Base-by-base conservation (phyloP, 2,329 filamentous ascomycete species). In the Claviceps lovelessii region DNA sequence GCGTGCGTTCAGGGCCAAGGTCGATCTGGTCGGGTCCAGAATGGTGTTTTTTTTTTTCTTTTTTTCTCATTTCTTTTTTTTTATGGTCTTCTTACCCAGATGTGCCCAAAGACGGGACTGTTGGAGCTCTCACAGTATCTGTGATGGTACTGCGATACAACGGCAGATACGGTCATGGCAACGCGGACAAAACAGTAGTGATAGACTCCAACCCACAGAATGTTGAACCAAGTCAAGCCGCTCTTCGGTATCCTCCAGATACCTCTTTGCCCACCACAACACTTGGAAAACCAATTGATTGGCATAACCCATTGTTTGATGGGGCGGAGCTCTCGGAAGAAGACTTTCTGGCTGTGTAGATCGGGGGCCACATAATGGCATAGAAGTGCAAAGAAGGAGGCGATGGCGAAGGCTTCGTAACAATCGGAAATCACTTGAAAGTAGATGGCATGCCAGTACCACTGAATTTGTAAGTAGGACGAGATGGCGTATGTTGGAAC, bases 171-270 rank as follows among this genome's bases (percentile, higher is more conserved):
- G 37, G 88, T 93, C 77, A 90, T 88, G 63, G 84, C 70, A 19
- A 91, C 84, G 49, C 87, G 81, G 58, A 91, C 81, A 63, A 91
- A 83, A 71, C 86, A 90, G 71, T 93, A 94, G 64, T 94, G 88
- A 69, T 90, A 94, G 54, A 93, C 77, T 54, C 84, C 83, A 49
- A 86, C 78, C 86, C 86, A 93, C 61, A 90, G 77, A 57, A 90
- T 82, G 67, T 95, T 95, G 72, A 94, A 94, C 88, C 88, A 93
- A 1, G 88, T 94, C 66, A 94, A 71, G 1, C 89, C 88, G 68
- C 85, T 93, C 60, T 78, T 75, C 0, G 89, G 88, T n/a, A 78
- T 85, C 60, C 87, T 78, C 76, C 87, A 84, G 31, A 77, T 75
- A 0, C 88, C 86, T 53, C 79, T 73, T 57, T 86, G 68, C 39